Evolutionary conservation across 2,329 filamentous ascomycete species (phyloP).

Genomic region (Aspergillus sp.): DNA sequence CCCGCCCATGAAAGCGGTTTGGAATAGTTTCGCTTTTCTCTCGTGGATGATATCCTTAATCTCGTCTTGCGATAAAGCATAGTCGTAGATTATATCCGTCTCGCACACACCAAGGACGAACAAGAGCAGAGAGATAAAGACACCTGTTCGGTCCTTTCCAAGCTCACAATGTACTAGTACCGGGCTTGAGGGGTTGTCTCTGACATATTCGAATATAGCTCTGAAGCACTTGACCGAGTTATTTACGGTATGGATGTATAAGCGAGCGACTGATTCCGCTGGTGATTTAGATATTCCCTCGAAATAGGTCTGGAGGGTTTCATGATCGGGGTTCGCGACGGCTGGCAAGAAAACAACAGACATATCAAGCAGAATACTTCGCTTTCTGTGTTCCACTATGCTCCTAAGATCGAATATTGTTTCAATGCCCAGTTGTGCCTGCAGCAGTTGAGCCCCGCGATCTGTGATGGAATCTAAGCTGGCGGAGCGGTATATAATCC

Average conservation of each 20-base stretch:
- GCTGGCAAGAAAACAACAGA: neutral
- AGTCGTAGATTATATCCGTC: slow-evolving; percentile 65
- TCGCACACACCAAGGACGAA: slow-evolving; percentile 64
- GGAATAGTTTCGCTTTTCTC: neutral
- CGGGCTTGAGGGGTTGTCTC: slow-evolving; percentile 43
- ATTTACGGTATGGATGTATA: neutral
- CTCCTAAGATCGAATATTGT: neutral
- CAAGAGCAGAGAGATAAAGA: slow-evolving; percentile 68
- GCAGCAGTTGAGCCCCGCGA: neutral
- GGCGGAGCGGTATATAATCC: neutral
- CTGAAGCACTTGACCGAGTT: neutral
- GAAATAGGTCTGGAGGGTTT: neutral
- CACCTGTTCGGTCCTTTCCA: slow-evolving; percentile 75
- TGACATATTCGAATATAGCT: neutral
- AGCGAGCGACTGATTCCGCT: neutral
- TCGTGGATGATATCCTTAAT: neutral
- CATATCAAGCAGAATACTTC: too few relatives aligned
- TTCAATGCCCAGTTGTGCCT: neutral
- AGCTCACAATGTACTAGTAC: slow-evolving; percentile 73
- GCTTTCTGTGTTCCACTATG: neutral
- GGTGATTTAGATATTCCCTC: neutral
- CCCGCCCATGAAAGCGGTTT: neutral
- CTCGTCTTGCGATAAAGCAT: slow-evolving; percentile 35
- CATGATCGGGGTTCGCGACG: neutral
- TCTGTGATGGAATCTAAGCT: neutral